Evolutionary conservation across 495 filamentous ascomycete species (phyloP), one percentile per base, ranked within the genome.

Genomic region (Oidiodendron maius): DNA sequence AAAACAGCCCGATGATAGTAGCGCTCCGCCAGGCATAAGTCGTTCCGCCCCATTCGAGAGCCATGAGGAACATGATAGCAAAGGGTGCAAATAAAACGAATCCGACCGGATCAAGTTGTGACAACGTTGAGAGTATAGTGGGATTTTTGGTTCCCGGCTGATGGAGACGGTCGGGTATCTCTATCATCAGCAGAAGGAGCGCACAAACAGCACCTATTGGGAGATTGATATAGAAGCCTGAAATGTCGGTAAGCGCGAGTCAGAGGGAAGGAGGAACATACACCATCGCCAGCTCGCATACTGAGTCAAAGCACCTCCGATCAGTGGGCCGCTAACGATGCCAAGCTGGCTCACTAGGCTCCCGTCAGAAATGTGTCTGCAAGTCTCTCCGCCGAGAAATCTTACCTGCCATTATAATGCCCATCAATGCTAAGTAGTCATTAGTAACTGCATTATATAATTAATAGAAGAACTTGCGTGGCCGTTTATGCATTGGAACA

Each of bases 241-340:
- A 47, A 40, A 44, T 22, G 3, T 25, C 23, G 24, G 17, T n/a
- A 32, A 30, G 9, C 13, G 25, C 15, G 26, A n/a, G n/a, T n/a
- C n/a, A n/a, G n/a, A n/a, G n/a, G 18, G 35, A 37, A 37, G 35
- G 5, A 15, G 87, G 64, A 90, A 89, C 40, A 13, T 51, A 55
- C 81, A 72, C 69, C 69, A 72, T 13, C 64, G 46, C 64, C 64
- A 67, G 22, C 52, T 61, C 69, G 60, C 64, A 36, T 79, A 68
- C 41, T 83, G 71, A 1, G 83, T 87, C 40, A 87, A 77, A 1
- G 74, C 69, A 20, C 83, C 83, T 43, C 79, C 79, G 25, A 84
- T 58, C 26, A 84, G 40, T 0, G 79, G 80, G 0, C 78, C 76
- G 9, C 56, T 18, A 0, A 71, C 64, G 0, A 67, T 61, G 3